Evolutionary conservation across 1,139 yeast species (phyloP).

Genomic region (Debaryomyces robertsiae): DNA sequence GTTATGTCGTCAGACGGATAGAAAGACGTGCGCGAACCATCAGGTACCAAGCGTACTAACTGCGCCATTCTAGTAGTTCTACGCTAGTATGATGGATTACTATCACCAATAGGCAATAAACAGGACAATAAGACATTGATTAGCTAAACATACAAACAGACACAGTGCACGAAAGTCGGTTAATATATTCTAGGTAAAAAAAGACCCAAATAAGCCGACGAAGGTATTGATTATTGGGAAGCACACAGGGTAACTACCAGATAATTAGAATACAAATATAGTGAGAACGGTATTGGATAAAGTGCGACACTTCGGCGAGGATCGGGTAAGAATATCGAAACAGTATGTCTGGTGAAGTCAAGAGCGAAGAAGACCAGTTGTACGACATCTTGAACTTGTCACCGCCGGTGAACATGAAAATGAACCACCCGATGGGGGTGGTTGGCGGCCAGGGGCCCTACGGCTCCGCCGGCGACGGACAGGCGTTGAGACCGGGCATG

Average conservation of each 20-base stretch:
- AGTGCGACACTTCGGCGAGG: background rate
- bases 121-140: background rate
- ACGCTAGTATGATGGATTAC: background rate
- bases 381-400: conserved; percentile 27
- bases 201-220: background rate
- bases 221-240: background rate
- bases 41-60: background rate
- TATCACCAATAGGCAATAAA: background rate
- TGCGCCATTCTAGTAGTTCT: conserved; percentile 7
- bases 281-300: background rate
- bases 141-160: background rate
- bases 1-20: background rate
- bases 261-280: background rate
- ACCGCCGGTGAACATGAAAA: conserved; percentile 14
- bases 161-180: background rate
- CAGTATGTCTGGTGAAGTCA: conserved; percentile 7
- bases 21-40: too few species aligned
- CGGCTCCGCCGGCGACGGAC: background rate
- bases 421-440: conserved; percentile 6
- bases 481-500: background rate
- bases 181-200: background rate
- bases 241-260: too few species aligned
- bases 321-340: background rate
- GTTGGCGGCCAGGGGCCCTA: background rate
- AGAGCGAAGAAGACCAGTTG: conserved; percentile 29